Conservation (phyloP, 768 basidiomycete genomes). For the Hemileccinum rubropunctum region DNA sequence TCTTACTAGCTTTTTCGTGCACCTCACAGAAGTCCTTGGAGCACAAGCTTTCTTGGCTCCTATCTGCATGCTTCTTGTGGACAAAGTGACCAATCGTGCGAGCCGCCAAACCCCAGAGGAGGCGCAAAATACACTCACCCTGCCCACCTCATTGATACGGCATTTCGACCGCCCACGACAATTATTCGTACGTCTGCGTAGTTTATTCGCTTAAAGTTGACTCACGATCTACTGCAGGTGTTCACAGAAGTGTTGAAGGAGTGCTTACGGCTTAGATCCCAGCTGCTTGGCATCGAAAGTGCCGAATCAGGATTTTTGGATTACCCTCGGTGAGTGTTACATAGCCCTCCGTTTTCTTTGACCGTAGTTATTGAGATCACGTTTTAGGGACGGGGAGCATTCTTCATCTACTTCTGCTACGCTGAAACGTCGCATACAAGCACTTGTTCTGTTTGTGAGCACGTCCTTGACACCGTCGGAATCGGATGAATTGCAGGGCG, state of each 20-base stretch:
- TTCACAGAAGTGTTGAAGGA: slow-evolving; percentile 67
- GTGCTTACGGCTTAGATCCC: slow-evolving; percentile 52
- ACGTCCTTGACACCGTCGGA: slow-evolving; percentile 42
- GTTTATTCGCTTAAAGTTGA: not conserved
- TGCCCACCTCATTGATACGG: slow-evolving; percentile 67
- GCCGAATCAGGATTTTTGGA: slow-evolving; percentile 52
- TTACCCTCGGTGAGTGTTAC: slow-evolving; percentile 41
- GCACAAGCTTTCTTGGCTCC: slow-evolving; percentile 78
- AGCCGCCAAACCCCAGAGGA: slow-evolving; percentile 63
- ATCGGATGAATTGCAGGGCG: not conserved
- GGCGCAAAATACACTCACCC: slow-evolving; percentile 51
- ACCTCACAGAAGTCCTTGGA: slow-evolving; percentile 82
- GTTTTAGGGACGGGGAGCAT: slow-evolving; percentile 58
- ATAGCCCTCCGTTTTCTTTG: not conserved
- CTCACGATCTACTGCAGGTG: slow-evolving; percentile 40
- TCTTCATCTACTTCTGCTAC: slow-evolving; percentile 41
- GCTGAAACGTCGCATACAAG: slow-evolving; percentile 59
- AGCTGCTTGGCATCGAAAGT: slow-evolving; percentile 38
- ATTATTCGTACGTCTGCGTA: slow-evolving; percentile 43
- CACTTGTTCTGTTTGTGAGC: slow-evolving; percentile 64
- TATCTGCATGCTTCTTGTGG: slow-evolving; percentile 79
- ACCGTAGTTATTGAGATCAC: not conserved
- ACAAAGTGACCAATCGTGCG: slow-evolving; percentile 69
- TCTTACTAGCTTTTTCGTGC: slow-evolving; percentile 73
- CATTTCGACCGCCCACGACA: slow-evolving; percentile 49